These are phyloP conservation scores for Cyclotella distinguenda DNA, from an alignment of 108 stramenopile species.

Conservation along the genomic window DNA sequence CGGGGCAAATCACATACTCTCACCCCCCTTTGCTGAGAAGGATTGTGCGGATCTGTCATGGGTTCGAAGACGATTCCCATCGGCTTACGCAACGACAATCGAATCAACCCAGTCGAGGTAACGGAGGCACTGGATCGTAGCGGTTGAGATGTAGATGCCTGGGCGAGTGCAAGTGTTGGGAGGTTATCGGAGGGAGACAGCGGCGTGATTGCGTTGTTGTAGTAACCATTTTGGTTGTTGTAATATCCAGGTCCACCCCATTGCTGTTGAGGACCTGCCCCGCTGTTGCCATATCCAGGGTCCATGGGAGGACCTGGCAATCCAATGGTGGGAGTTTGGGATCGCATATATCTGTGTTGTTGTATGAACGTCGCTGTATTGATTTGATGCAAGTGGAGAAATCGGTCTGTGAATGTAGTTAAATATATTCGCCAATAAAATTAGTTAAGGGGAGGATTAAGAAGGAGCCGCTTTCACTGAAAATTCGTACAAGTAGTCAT, in stretches of 20 bases:
- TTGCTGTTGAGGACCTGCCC: slow-evolving; percentile 7
- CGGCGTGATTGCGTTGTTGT: slow-evolving; percentile 2
- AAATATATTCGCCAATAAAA: no score
- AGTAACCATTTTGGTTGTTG: slow-evolving; percentile 4
- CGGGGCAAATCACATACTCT: slow-evolving; percentile 86
- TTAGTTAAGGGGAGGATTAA: no score
- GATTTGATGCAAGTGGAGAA: no score
- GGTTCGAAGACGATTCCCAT: slow-evolving; percentile 92
- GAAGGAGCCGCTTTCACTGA: no score
- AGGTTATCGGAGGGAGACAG: neutral
- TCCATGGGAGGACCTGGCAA: neutral
- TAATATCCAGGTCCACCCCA: slow-evolving; percentile 4
- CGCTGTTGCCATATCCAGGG: no score
- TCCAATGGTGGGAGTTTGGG: slow-evolving; percentile 11
- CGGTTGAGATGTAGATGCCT: neutral
- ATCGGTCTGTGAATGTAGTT: no score
- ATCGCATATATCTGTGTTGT: slow-evolving; percentile 5
- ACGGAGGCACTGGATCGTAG: slow-evolving; percentile 9
- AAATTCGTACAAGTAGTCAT: no score
- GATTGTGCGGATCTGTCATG: slow-evolving; percentile 79
- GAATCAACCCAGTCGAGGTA: slow-evolving; percentile 53
- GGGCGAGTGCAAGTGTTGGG: neutral
- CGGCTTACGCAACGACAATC: slow-evolving; percentile 77
- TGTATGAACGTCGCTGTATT: no score
- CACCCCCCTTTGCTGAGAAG: slow-evolving; percentile 63